Conservation (phyloP, 177 flowering plant genomes). For the Telopea speciosissima region DNA sequence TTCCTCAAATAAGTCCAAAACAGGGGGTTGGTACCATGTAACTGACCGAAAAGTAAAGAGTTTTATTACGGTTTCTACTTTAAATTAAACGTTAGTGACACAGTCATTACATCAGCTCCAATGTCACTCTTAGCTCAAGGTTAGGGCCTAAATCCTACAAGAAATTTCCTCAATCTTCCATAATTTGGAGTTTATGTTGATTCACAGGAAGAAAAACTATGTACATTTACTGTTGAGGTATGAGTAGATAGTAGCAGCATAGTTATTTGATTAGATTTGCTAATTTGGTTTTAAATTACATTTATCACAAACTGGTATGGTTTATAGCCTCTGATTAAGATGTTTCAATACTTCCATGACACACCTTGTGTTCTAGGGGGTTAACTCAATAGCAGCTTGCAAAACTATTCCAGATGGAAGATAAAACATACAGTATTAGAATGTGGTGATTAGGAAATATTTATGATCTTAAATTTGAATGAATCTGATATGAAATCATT, state of each 20-base stretch:
- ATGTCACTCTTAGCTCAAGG: background rate
- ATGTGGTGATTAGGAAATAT: background rate
- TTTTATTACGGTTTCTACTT: background rate
- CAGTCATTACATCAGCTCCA: background rate
- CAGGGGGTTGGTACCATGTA: background rate
- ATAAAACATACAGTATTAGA: background rate
- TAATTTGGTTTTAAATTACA: too few species aligned
- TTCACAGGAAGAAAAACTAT: too few species aligned
- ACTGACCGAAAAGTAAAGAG: background rate
- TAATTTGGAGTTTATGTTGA: too few species aligned
- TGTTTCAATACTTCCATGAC: background rate
- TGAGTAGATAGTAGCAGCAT: too few species aligned
- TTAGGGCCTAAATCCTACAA: background rate
- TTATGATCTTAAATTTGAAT: too few species aligned
- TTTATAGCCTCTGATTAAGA: too few species aligned
- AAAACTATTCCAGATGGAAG: too few species aligned
- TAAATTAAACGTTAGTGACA: background rate
- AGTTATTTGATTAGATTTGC: too few species aligned
- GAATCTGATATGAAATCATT: too few species aligned
- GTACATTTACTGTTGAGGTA: background rate
- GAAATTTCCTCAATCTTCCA: too few species aligned
- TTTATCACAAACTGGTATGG: too few species aligned
- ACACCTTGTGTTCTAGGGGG: background rate
- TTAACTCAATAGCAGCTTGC: background rate
- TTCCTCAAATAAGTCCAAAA: background rate